A percentile compares a stretch with the other conserved stretches of the same genome.
Conservation (phyloP, 106 monocot genomes). For the Phalaenopsis aphrodite region DNA sequence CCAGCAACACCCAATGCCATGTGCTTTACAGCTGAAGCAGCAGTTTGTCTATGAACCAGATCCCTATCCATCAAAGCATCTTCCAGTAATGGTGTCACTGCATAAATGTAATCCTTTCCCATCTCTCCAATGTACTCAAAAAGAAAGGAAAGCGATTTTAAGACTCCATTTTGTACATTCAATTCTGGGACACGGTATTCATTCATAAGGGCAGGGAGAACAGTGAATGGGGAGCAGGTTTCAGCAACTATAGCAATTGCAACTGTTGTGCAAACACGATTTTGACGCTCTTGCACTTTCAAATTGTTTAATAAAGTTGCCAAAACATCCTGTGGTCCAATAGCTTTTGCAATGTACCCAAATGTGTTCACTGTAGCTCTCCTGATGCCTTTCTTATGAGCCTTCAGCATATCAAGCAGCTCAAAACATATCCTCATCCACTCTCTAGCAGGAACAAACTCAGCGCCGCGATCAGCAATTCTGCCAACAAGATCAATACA, state of each 20-base stretch:
- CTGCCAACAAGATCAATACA: slow-evolving; percentile 98
- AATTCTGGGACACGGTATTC: slow-evolving; percentile 94
- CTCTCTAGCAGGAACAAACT: slow-evolving; percentile 97
- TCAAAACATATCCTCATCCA: slow-evolving; percentile 99
- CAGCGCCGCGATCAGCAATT: slow-evolving; percentile 98
- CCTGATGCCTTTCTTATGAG: slow-evolving; percentile 95
- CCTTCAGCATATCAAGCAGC: slow-evolving; percentile 97
- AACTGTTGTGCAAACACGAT: slow-evolving; percentile 95
- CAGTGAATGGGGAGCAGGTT: slow-evolving; percentile 97
- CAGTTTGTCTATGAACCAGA: slow-evolving; percentile 92
- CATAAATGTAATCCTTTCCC: slow-evolving; percentile 99
- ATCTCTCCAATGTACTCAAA: slow-evolving; percentile 99
- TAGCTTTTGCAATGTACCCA: slow-evolving; percentile 99
- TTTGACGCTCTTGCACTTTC: slow-evolving; percentile 96
- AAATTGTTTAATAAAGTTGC: slow-evolving; percentile 91
- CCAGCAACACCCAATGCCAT: slow-evolving; percentile 98
- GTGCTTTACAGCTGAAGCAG: slow-evolving; percentile 97
- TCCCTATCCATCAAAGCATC: slow-evolving; percentile 99
- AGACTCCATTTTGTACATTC: slow-evolving; percentile 91
- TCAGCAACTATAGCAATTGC: slow-evolving; percentile 97
- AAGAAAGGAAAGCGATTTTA: slow-evolving; percentile 95
- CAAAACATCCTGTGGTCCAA: slow-evolving; percentile 99
- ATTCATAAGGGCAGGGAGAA: slow-evolving; percentile 94
- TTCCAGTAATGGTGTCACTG: slow-evolving; percentile 88
- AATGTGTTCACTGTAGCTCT: slow-evolving; percentile 98